Percentiles rank a stretch among this genome's conserved stretches.
Evolutionary conservation across 1,284 basidiomycete species (phyloP).

Genomic region (Abortiporus biennis): DNA sequence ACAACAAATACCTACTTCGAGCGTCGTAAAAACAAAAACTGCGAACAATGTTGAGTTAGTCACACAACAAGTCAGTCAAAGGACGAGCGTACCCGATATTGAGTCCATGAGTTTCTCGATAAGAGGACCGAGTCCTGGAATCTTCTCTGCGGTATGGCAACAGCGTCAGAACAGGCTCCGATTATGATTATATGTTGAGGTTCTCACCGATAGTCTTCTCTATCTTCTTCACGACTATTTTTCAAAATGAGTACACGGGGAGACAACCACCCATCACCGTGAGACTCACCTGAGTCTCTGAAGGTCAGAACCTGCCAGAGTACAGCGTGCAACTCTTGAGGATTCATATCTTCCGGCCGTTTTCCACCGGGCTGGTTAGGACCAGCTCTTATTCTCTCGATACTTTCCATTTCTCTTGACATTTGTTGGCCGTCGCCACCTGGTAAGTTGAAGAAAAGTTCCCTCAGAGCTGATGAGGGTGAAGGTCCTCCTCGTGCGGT

Average conservation of each 20-base stretch:
- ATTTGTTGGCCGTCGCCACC: conserved; percentile 54
- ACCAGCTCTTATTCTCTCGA: conserved; percentile 66
- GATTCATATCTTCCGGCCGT: conserved; percentile 75
- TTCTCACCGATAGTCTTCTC: conserved; percentile 73
- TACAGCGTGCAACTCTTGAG: conserved; percentile 80
- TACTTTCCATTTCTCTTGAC: conserved; percentile 69
- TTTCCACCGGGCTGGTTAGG: conserved; percentile 44
- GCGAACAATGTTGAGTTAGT: conserved; percentile 6
- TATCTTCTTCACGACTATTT: conserved; percentile 75
- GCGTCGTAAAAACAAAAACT: conserved; percentile 79
- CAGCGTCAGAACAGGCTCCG: neutral
- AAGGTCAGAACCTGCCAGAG: conserved; percentile 87
- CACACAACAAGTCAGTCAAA: neutral
- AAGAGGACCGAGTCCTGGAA: conserved; percentile 62
- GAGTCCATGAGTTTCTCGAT: conserved; percentile 82
- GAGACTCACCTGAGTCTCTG: conserved; percentile 50
- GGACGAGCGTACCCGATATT: conserved; percentile 45
- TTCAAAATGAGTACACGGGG: neutral
- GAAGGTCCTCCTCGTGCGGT: conserved; percentile 27
- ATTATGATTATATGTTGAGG: neutral
- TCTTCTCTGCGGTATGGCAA: conserved; percentile 44
- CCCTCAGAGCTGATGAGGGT: conserved; percentile 40
- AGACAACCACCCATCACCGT: neutral
- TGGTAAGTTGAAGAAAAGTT: conserved; percentile 55
- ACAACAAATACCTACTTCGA: conserved; percentile 26